Conservation (phyloP, 345 rosid genomes). For the rapeseed (Brassica napus) region Da-Ae NC_063443.1:13747001-13747500, state of each 20-base stretch:
- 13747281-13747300: slow-evolving; percentile 55
- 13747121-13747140: slow-evolving; percentile 91
- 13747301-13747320: slow-evolving; percentile 96
- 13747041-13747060: slow-evolving; percentile 85
- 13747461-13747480: slow-evolving; percentile 70
- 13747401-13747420: slow-evolving; percentile 66
- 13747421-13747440: slow-evolving; percentile 89
- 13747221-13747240: slow-evolving; percentile 24
- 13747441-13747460: slow-evolving; percentile 75
- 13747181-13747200: slow-evolving; percentile 68
- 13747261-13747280: slow-evolving; percentile 33
- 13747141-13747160: slow-evolving; percentile 68
- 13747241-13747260: slow-evolving; percentile 16
- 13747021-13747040: slow-evolving; percentile 75
- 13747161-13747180: slow-evolving; percentile 70
- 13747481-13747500: slow-evolving; percentile 63
- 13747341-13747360: slow-evolving; percentile 86
- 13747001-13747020: slow-evolving; percentile 72
- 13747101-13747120: slow-evolving; percentile 94
- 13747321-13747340: slow-evolving; percentile 93
- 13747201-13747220: slow-evolving; percentile 52
- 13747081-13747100: slow-evolving; percentile 82
- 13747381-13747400: slow-evolving; percentile 77
- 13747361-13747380: slow-evolving; percentile 94
- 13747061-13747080: slow-evolving; percentile 81